Evolutionary conservation across 495 filamentous ascomycete genomes (phyloP), one percentile per base, ranked within the genome.

Genomic region (Penicillium alfredii): DNA sequence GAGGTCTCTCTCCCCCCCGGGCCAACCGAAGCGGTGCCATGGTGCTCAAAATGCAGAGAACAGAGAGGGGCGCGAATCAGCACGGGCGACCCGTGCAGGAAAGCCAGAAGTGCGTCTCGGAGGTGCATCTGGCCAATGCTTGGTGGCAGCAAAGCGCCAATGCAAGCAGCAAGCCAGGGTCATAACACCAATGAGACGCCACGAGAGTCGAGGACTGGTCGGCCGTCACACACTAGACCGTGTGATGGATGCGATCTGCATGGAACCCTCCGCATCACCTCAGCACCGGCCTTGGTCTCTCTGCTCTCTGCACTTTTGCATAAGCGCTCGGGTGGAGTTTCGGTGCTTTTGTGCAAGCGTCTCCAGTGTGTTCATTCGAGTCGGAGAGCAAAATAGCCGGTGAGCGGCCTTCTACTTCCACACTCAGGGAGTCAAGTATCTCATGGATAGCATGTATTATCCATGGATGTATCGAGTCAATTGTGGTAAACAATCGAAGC

Each of bases 81-180:
- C 35, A 47, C 35, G 30, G 40, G 25, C 29, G 26, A 24, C 26
- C 28, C 26, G 29, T 46, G 45, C 44, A 44, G 40, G 42, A 21
- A 35, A 30, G 33, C 42, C 44, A 38, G 35, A 40, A 44, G 35
- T 50, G 59, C 58, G 55, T 56, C 56, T 47, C 30, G 42, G 39
- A 50, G 49, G 36, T 63, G 50, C 64, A 60, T 66, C 57, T 60
- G 54, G 53, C 64, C 64, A 68, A 66, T 66, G 49, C 51, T 51
- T 51, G 55, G 33, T 17, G 47, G 39, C 45, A 38, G 48, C 50
- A 55, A 66, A 64, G 60, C 62, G 64, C 64, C 61, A 57, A 52
- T 45, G 42, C 33, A 42, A 44, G 51, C 45, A 41, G 35, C 33
- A 43, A 30, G 21, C 30, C 42, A 48, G 30, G 40, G 45, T 34